Percentiles rank a stretch among this genome's conserved stretches.
Conservation (phyloP, 345 rosid species). For the Hevea brasiliensis region DNA sequence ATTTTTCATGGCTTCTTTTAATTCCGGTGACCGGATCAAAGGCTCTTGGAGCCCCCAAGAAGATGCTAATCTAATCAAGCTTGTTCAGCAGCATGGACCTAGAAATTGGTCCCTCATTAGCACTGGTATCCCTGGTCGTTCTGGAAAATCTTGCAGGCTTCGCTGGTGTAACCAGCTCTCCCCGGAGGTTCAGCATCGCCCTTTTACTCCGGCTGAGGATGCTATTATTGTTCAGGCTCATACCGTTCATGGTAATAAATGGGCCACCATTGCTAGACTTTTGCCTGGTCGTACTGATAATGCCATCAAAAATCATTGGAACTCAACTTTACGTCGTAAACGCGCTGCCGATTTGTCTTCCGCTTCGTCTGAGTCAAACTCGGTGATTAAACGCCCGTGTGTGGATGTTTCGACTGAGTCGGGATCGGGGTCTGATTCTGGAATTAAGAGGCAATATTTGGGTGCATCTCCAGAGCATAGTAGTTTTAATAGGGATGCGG, state of each 20-base stretch:
- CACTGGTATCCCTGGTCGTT: conserved; percentile 55
- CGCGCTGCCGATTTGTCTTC: conserved; percentile 27
- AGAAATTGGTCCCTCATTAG: conserved; percentile 71
- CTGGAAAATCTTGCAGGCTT: conserved; percentile 67
- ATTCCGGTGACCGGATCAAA: conserved; percentile 39
- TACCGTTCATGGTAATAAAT: conserved; percentile 55
- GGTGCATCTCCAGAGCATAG: conserved; percentile 18
- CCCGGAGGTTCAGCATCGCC: conserved; percentile 63
- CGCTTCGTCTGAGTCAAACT: conserved; percentile 37
- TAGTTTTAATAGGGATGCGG: conserved; percentile 9
- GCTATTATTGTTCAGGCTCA: conserved; percentile 49
- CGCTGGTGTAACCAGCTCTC: conserved; percentile 79
- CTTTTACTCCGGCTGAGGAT: conserved; percentile 60
- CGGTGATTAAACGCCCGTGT: conserved; percentile 25
- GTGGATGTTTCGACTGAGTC: conserved; percentile 19
- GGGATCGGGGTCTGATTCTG: conserved; percentile 31
- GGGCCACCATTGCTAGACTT: conserved; percentile 68
- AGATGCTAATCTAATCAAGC: conserved; percentile 47
- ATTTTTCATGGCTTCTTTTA: conserved; percentile 2
- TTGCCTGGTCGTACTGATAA: conserved; percentile 71
- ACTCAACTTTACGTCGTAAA: conserved; percentile 52
- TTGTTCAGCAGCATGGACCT: conserved; percentile 59
- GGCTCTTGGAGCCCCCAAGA: conserved; percentile 69
- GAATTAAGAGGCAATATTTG: conserved; percentile 34
- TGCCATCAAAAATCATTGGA: conserved; percentile 71